Evolutionary conservation across 2,329 filamentous ascomycete genomes (phyloP), one percentile per base, ranked within the genome.

Genomic region (Colletotrichum coccodes): DNA sequence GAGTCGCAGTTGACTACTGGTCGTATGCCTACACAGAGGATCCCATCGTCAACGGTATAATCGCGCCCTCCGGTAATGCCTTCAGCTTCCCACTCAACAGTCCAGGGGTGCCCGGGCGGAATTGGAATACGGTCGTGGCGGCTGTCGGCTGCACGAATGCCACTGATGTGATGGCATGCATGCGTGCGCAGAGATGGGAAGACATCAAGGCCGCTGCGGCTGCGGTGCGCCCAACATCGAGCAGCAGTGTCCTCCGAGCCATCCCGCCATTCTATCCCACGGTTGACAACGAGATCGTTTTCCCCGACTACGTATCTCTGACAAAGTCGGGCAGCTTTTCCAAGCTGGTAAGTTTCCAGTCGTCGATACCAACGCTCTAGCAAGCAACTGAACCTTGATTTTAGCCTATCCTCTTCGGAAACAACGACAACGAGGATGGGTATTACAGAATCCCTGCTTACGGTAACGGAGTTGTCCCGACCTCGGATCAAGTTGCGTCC

Each of bases 1-100:
- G 72, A 23, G 57, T 69, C 7, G 75, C 79, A 1, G 81, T 82
- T 0, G 84, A 87, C 70, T 81, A 82, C 72, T 85, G 82, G 77
- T 79, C 82, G 6, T 87, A 85, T 59, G 83, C 85, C 3, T 86
- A 83, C 83, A 54, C 71, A 2, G 64, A 82, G 0, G 83, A 87
- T 47, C 84, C 86, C 6, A 87, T 88, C 28, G 80, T 81, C n/a
- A 74, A 78, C 7, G 84, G 79, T 4, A 75, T 86, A 11, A 84
- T 87, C 63, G 76, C 81, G 3, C 78, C 82, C 6, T 86, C 85
- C 42, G 85, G 78, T 58, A 84, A 80, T 3, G 83, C 79, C 0
- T 80, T 83, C 26, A 83, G 84, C 72, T 85, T 87, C 70, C 77
- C 80, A 5, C 72, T 80, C 23, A 84, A 84, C 60, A 72, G 76